A percentile compares a stretch with the other conserved stretches of the same genome.
Evolutionary conservation across 2,329 filamentous ascomycete genomes (phyloP).

Genomic region (Cordyceps cateniannulata): DNA sequence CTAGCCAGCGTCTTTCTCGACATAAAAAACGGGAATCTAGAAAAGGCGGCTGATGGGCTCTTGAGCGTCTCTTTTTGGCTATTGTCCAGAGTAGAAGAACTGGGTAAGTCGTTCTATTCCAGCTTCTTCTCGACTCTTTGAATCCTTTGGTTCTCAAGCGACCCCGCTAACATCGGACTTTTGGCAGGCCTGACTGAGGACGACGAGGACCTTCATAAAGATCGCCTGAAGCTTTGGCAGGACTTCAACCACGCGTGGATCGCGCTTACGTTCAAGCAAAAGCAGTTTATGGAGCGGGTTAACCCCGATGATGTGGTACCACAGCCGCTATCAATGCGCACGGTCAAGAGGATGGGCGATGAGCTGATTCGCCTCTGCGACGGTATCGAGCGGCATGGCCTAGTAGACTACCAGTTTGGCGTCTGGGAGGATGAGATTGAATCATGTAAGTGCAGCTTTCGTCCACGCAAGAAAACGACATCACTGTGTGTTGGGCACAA

Average conservation of each 20-base stretch:
- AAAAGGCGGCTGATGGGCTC: constrained; percentile 45
- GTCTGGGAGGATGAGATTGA: constrained; percentile 94
- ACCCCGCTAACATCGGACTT: neutral
- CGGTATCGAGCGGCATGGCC: constrained; percentile 78
- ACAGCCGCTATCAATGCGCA: constrained; percentile 57
- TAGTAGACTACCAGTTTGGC: constrained; percentile 96
- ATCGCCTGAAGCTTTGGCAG: constrained; percentile 81
- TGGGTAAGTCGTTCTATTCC: constrained; percentile 37
- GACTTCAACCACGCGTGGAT: constrained; percentile 95
- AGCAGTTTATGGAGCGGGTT: constrained; percentile 61
- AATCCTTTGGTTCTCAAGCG: neutral
- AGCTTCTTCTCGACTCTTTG: neutral
- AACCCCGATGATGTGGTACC: constrained; percentile 47
- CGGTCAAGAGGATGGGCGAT: constrained; percentile 71
- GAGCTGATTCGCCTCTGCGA: constrained; percentile 81
- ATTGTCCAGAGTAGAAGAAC: constrained; percentile 46
- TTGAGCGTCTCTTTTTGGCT: constrained; percentile 50
- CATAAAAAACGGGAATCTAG: constrained; percentile 49
- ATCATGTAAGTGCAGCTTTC: constrained; percentile 50
- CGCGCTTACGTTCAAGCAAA: constrained; percentile 73
- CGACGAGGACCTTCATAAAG: constrained; percentile 65
- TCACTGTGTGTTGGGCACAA: neutral
- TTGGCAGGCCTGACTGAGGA: constrained; percentile 72
- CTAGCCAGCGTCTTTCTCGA: constrained; percentile 64
- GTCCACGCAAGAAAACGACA: neutral